Base-by-base conservation (phyloP, 2,329 filamentous ascomycete species). In the Cladobotryum mycophilum region DNA sequence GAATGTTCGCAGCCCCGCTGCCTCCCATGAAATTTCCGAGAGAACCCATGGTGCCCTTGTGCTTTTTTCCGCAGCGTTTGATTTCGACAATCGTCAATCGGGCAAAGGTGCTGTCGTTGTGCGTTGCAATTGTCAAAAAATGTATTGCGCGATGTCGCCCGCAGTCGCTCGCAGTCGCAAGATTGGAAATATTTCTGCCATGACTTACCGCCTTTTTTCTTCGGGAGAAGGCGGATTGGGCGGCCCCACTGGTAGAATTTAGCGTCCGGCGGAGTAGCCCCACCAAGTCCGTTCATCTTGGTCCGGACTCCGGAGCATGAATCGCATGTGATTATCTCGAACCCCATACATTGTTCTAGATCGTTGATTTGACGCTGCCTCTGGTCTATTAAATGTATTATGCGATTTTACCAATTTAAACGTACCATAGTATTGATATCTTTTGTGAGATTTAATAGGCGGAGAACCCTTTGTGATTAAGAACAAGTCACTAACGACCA, bases 1-100 rank as follows among this genome's bases (percentile, higher is more conserved):
- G 61, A 52, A 55, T 53, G 45, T 56, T 55, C 34, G 54, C 33
- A 51, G 56, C 47, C 49, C 56, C 58, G 51, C 56, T 58, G n/a
- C 57, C 60, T 54, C 66, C 63, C 14, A 68, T 69, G 38, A 72
- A 67, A 55, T 65, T 74, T 72, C 75, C 75, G 5, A 34, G 57
- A 42, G 52, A 42, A 20, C 45, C 8, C 34, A 11, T 40, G 4
- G 5, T 11, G 43, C 4, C n/a, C n/a, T 35, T 35, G 12, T 36
- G 43, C 17, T 45, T 15, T 33, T n/a, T 14, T 22, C 22, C 4
- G 7, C 7, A 25, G 25, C 5, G 20, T 20, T 30, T 4, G 9
- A n/a, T n/a, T 30, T 30, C 25, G 41, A 42, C 4, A 25, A 14
- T 18, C 17, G 13, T 7, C 18, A 17, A 5, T 30, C 25, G 25